A percentile compares a stretch with the other conserved stretches of the same genome.
Conservation (phyloP, 768 basidiomycete species). For the Cyathus striatus region DNA sequence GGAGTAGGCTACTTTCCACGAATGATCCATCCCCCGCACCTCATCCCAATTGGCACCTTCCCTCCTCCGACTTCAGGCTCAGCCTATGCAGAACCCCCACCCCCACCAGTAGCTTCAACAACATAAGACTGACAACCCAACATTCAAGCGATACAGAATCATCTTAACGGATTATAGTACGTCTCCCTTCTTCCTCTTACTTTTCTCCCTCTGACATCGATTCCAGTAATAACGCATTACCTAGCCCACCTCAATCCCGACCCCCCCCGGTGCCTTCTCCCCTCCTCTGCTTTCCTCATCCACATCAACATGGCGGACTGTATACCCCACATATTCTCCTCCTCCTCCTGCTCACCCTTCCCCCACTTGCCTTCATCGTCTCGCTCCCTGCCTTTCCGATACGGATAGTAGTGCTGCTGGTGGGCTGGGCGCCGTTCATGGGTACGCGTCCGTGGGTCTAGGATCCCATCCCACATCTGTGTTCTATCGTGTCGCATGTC, state of each 20-base stretch:
- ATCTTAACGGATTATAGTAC: conserved; percentile 82
- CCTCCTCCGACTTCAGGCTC: conserved; percentile 58
- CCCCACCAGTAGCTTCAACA: conserved; percentile 46
- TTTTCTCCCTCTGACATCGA: background rate
- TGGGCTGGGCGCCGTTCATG: conserved; percentile 46
- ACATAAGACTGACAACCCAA: conserved; percentile 82
- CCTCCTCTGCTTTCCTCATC: conserved; percentile 11
- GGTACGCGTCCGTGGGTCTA: conserved; percentile 44
- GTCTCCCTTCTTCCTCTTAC: conserved; percentile 18
- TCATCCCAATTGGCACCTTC: conserved; percentile 56
- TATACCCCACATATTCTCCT: conserved; percentile 52
- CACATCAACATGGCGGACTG: conserved; percentile 26
- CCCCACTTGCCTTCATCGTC: conserved; percentile 42
- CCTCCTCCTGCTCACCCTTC: conserved; percentile 39
- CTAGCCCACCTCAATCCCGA: conserved; percentile 45
- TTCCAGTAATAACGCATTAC: conserved; percentile 47
- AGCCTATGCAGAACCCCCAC: conserved; percentile 20
- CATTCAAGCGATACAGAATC: conserved; percentile 85
- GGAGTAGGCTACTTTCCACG: conserved; percentile 71
- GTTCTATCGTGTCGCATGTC: background rate
- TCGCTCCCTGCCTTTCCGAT: conserved; percentile 43
- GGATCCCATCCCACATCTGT: conserved; percentile 20
- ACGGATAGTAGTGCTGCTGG: conserved; percentile 37
- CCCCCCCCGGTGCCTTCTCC: conserved; percentile 30
- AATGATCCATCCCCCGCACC: conserved; percentile 67